Evolutionary conservation across 2,329 filamentous ascomycete species (phyloP), one percentile per base, ranked within the genome.

Genomic region (Penicillium palitans): DNA sequence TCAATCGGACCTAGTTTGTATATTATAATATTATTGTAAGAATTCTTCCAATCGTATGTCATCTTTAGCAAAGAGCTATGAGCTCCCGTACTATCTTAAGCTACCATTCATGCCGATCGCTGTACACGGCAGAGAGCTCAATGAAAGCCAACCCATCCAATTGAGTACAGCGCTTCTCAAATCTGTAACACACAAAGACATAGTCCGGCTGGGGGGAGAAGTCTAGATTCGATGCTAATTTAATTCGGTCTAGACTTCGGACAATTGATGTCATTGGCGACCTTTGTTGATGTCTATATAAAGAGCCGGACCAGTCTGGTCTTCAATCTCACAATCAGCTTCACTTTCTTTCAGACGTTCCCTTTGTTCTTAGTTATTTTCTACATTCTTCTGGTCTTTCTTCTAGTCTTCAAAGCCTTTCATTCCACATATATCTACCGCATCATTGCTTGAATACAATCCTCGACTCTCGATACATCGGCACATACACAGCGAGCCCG

Each of bases 161-260:
- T 41, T 46, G 17, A 24, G 21, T n/a, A 19, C 25, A 29, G 21
- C 42, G 50, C 50, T 33, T 47, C 55, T 19, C 49, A 35, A 47
- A 42, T 27, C 35, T 54, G 55, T 57, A 57, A 57, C 49, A 42
- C 55, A 57, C 37, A 57, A 57, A 37, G 40, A 17, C 52, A 57
- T 31, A 31, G 46, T 41, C 37, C 13, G 21, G n/a, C 41, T 52
- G 12, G n/a, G 31, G 25, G 12, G 51, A 52, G 48, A 51, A 51
- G 55, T 57, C 61, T 54, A 58, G 58, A 56, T 17, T 35, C 35
- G 10, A 27, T 63, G 51, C 58, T 63, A 65, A 61, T 53, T 63
- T 60, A 39, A 52, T 59, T 27, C 7, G 56, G 49, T 65, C 60
- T 66, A 62, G 62, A 59, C 41, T 27, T 49, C n/a, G 51, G 44